These are phyloP conservation scores for Fusarium armeniacum DNA, from an alignment of 2,329 filamentous ascomycete genomes.

Conservation along the genomic window DNA sequence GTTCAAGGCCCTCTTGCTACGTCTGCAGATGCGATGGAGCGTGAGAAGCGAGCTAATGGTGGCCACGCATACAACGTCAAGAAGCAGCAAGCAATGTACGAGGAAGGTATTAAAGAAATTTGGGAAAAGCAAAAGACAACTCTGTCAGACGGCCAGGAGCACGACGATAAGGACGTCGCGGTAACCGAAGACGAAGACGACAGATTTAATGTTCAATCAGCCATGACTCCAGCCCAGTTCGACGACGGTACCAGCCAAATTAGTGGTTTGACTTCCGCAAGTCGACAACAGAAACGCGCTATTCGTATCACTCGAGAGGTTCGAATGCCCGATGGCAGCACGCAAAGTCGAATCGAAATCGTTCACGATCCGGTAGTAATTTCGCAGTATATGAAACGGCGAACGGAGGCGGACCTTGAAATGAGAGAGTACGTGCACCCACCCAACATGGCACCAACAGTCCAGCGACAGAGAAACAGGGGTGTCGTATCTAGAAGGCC, in stretches of 20 bases:
- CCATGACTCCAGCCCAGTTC: slow-evolving; percentile 73
- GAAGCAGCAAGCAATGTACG: slow-evolving; percentile 91
- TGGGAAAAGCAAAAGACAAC: slow-evolving; percentile 90
- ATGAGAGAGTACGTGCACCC: slow-evolving; percentile 75
- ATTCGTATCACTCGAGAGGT: slow-evolving; percentile 79
- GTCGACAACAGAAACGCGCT: slow-evolving; percentile 76
- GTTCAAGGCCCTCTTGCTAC: slow-evolving; percentile 76
- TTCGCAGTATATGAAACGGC: slow-evolving; percentile 85
- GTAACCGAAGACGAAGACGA: slow-evolving; percentile 74
- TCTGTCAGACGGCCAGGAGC: slow-evolving; percentile 78
- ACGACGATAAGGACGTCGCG: slow-evolving; percentile 72
- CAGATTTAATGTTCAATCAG: slow-evolving; percentile 78
- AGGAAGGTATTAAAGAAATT: slow-evolving; percentile 89
- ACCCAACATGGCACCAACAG: slow-evolving; percentile 19
- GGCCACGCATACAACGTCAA: slow-evolving; percentile 99
- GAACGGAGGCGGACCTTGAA: slow-evolving; percentile 78
- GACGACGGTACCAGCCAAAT: slow-evolving; percentile 88
- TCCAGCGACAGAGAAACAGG: slow-evolving; percentile 15
- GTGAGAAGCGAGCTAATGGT: slow-evolving; percentile 88
- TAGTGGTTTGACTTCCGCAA: slow-evolving; percentile 75
- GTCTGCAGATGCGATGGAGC: slow-evolving; percentile 86
- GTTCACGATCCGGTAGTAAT: slow-evolving; percentile 89
- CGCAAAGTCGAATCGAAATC: slow-evolving; percentile 74
- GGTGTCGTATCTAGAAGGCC: slow-evolving; percentile 19
- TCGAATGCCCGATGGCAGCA: slow-evolving; percentile 61